These are phyloP conservation scores for Tarenaya hassleriana DNA, from an alignment of 345 rosid genomes.

Conservation along the genomic window DNA sequence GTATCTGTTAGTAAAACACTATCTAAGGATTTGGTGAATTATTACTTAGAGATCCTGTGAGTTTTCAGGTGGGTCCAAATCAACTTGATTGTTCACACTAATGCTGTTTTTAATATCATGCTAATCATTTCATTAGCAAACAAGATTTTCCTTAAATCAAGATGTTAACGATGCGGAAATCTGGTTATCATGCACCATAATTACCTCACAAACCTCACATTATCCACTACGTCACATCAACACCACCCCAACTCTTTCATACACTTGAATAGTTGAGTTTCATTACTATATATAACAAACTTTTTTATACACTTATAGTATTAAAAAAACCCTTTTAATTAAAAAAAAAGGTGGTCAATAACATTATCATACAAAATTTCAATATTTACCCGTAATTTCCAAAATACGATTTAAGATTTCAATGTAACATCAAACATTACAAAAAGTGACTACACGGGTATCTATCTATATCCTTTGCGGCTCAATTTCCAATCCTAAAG, in stretches of 20 bases:
- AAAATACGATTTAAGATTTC: too few species aligned
- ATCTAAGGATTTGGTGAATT: conserved; percentile 44
- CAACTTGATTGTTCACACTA: conserved; percentile 49
- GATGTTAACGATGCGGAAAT: conserved; percentile 41
- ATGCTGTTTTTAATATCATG: conserved; percentile 27
- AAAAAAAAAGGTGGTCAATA: too few species aligned
- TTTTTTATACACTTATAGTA: too few species aligned
- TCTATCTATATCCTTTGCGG: too few species aligned
- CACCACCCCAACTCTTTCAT: background rate
- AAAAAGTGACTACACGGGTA: too few species aligned
- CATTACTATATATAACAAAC: too few species aligned
- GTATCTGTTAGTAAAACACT: conserved; percentile 8
- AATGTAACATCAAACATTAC: too few species aligned
- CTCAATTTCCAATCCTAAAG: conserved; percentile 16
- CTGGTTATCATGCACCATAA: conserved; percentile 51
- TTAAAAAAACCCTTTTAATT: too few species aligned
- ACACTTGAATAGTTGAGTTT: too few species aligned
- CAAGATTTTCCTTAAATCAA: conserved; percentile 47
- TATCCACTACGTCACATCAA: conserved; percentile 26
- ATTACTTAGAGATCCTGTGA: conserved; percentile 45
- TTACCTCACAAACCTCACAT: conserved; percentile 36
- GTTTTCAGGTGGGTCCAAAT: conserved; percentile 40
- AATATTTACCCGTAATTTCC: too few species aligned
- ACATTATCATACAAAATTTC: too few species aligned
- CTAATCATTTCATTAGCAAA: conserved; percentile 47